Base-by-base conservation (phyloP, 179 eudicot genomes). In the Vitellaria paradoxa region DNA sequence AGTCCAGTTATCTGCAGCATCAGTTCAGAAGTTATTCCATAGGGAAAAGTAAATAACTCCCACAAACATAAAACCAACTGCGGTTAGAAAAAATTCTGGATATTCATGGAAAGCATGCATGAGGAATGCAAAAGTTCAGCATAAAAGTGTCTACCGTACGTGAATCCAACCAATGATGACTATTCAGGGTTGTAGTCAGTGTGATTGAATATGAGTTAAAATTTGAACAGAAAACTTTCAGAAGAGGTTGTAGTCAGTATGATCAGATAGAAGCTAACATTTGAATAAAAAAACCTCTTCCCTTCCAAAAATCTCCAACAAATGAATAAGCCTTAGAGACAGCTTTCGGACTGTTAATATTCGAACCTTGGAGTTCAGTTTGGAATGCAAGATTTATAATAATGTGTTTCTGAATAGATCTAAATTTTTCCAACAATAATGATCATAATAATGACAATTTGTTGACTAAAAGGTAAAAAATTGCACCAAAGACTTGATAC, bases 1-100 rank as follows among this genome's bases (percentile, higher is more conserved):
- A 90, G 87, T 70, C 93, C 92, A 56, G 97, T 91, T 75, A 91
- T 90, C 97, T 91, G 86, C 88, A 82, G 49, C 23, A 77, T 10
- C 9, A 62, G 23, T 6, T 9, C 17, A 7, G 45, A 24, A 62
- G 37, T 62, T 52, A 70, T 62, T 78, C 70, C 53, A 17, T 46
- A 23, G 59, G 59, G 56, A 21, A 64, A 7, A 15, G 23, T 20
- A 21, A 18, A 60, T 9, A 55, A 10, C 59, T 55, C 59, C 14
- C 14, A 55, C 2, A 60, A 60, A 23, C 64, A 60, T 60, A 20
- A 60, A 60, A 60, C 60, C 64, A 18, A 60, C 24, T 18, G 21
- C 12, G 18, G 59, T 20, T 60, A 9, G 23, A 18, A 6, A 2
- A n/a, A n/a, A 20, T 1, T 18, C 10, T 60, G 64, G 64, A 60